phyloP scores from a whole-genome alignment of 768 basidiomycete species.

The Panellus pusillus region DNA sequence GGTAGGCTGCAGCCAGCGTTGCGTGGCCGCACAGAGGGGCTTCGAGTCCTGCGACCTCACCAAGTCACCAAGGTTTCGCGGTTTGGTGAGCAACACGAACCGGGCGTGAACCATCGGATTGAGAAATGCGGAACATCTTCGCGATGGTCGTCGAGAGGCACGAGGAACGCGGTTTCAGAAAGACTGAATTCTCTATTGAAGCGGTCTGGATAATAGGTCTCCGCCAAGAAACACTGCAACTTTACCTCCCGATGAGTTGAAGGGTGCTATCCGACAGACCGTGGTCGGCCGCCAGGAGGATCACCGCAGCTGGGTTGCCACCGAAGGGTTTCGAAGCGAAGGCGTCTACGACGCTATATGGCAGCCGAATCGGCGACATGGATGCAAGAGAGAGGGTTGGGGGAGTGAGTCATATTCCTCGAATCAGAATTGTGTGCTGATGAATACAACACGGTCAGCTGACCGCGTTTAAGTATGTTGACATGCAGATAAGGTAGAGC shows the following conservation, averaged over 20 bases:
- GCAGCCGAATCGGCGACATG: conserved; percentile 6
- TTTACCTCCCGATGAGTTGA: conserved; percentile 19
- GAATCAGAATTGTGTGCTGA: no score
- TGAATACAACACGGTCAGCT: no score
- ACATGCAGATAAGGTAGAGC: no score
- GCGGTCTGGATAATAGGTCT: background rate
- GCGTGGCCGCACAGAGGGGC: conserved; percentile 20
- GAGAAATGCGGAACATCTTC: conserved; percentile 18
- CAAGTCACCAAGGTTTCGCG: background rate
- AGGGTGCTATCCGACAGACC: conserved; percentile 10
- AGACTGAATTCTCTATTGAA: conserved; percentile 17
- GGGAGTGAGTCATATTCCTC: no score
- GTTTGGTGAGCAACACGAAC: background rate
- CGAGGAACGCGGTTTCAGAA: conserved; percentile 18
- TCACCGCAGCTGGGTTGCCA: conserved; percentile 16
- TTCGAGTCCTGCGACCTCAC: conserved; percentile 2
- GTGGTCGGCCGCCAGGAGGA: conserved; percentile 18
- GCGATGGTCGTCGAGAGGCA: conserved; percentile 17
- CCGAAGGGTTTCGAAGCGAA: conserved; percentile 11
- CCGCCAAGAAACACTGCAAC: background rate
- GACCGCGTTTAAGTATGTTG: no score
- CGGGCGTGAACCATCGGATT: conserved; percentile 18
- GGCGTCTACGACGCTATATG: conserved; percentile 15
- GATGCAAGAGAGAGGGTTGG: background rate
- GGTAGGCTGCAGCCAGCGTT: conserved; percentile 15